phyloP scores from a whole-genome alignment of 2,329 filamentous ascomycete genomes.

The Penicillium sp. region DNA sequence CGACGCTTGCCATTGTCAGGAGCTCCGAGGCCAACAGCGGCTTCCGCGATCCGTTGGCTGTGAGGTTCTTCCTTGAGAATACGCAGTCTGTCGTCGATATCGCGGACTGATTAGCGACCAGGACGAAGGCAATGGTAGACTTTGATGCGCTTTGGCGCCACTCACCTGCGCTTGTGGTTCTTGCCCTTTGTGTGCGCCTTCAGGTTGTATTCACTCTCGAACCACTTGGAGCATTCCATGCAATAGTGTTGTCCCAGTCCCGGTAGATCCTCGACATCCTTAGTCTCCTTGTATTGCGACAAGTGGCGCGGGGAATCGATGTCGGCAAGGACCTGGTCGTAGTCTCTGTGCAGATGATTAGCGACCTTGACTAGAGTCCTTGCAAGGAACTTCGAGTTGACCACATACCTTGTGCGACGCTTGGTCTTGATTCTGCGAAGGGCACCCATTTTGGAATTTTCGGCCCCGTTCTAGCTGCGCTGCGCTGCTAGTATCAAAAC shows the following conservation, averaged over 20 bases:
- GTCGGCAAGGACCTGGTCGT: constrained; percentile 88
- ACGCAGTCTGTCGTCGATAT: constrained; percentile 56
- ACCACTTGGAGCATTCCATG: constrained; percentile 92
- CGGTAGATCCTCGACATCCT: constrained; percentile 79
- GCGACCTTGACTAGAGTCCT: neutral
- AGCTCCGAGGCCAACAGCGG: constrained; percentile 60
- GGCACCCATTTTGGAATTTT: constrained; percentile 56
- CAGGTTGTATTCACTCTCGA: constrained; percentile 75
- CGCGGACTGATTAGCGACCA: constrained; percentile 8
- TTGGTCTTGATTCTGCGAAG: constrained; percentile 65
- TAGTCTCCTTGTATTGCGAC: constrained; percentile 67
- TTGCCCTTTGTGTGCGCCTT: constrained; percentile 75
- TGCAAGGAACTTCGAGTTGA: too few species aligned
- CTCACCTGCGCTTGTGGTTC: constrained; percentile 81
- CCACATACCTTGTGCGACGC: constrained; percentile 59
- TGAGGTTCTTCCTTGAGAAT: constrained; percentile 79
- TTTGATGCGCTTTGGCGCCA: neutral
- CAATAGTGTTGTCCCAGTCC: constrained; percentile 84
- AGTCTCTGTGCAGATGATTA: constrained; percentile 57
- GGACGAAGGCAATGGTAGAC: constrained; percentile 4
- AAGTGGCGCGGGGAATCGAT: constrained; percentile 73
- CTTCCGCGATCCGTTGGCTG: constrained; percentile 78
- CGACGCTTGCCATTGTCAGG: constrained; percentile 58
- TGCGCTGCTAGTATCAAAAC: constrained; percentile 10
- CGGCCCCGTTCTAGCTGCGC: constrained; percentile 12